A percentile compares a stretch with the other conserved stretches of the same genome.
Evolutionary conservation across 345 rosid genomes (phyloP).

Genomic region (Gossypium thurberi): DNA sequence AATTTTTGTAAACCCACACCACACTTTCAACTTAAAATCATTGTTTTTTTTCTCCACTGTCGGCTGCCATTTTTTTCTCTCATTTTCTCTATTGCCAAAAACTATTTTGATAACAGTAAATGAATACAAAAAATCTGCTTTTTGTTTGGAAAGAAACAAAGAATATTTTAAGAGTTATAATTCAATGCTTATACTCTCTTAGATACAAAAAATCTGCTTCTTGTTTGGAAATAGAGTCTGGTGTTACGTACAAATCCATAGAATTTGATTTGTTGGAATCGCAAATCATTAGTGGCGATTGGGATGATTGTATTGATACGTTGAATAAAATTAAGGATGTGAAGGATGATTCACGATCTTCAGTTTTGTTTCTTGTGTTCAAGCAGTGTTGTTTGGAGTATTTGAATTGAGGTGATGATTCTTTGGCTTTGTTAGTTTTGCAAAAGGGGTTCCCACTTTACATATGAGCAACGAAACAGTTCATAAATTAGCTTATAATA

Average conservation of each 20-base stretch:
- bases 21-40: too few relatives aligned
- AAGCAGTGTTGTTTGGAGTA: slow-evolving; percentile 65
- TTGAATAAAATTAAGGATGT: slow-evolving; percentile 34
- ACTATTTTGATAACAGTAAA: too few relatives aligned
- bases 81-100: too few relatives aligned
- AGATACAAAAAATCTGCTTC: slow-evolving; percentile 66
- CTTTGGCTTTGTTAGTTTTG: slow-evolving; percentile 47
- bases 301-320: slow-evolving; percentile 53
- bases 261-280: slow-evolving; percentile 50
- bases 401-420: slow-evolving; percentile 48
- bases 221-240: slow-evolving; percentile 60
- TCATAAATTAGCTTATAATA: slow-evolving; percentile 46
- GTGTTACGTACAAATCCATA: slow-evolving; percentile 39
- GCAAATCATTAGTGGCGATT: slow-evolving; percentile 52
- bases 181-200: slow-evolving; percentile 66
- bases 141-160: not conserved
- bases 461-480: slow-evolving; percentile 48
- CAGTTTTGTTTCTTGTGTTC: slow-evolving; percentile 53
- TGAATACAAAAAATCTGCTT: too few relatives aligned
- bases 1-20: too few relatives aligned
- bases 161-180: slow-evolving; percentile 40
- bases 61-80: too few relatives aligned
- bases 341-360: slow-evolving; percentile 40
- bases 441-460: slow-evolving; percentile 46
- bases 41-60: too few relatives aligned